These are phyloP conservation scores for Paxillus ammoniavirescens DNA, from an alignment of 768 basidiomycete species.

Conservation along the genomic window DNA sequence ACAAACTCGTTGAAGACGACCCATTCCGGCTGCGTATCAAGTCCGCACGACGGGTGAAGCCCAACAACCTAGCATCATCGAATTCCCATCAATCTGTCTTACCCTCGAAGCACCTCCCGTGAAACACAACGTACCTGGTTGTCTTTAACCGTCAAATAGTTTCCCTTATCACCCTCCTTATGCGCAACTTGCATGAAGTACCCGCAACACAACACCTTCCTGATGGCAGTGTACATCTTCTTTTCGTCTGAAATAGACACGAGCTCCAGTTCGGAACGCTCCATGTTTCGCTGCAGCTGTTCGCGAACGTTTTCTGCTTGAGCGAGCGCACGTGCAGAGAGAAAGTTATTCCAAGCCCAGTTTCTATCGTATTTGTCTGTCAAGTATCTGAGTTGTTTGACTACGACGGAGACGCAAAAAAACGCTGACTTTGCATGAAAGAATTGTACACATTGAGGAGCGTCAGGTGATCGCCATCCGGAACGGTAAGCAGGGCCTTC, in stretches of 20 bases:
- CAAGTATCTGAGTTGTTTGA: neutral
- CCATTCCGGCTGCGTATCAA: slow-evolving; percentile 89
- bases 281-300: slow-evolving; percentile 90
- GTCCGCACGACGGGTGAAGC: slow-evolving; percentile 79
- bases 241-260: slow-evolving; percentile 65
- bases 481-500: slow-evolving; percentile 83
- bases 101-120: neutral
- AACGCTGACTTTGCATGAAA: slow-evolving; percentile 71
- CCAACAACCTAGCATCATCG: slow-evolving; percentile 12
- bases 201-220: slow-evolving; percentile 83
- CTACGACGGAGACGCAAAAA: neutral
- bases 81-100: neutral
- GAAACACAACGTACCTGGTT: slow-evolving; percentile 61
- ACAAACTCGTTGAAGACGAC: slow-evolving; percentile 95
- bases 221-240: slow-evolving; percentile 71
- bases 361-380: slow-evolving; percentile 74
- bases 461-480: slow-evolving; percentile 95
- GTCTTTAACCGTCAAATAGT: slow-evolving; percentile 92
- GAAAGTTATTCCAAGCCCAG: slow-evolving; percentile 91
- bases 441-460: slow-evolving; percentile 95
- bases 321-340: slow-evolving; percentile 76
- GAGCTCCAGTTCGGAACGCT: slow-evolving; percentile 79
- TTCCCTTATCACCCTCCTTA: slow-evolving; percentile 87
- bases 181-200: slow-evolving; percentile 99
- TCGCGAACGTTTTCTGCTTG: slow-evolving; percentile 93